phyloP scores from a whole-genome alignment of 495 filamentous ascomycete species.

The Podospora pseudopauciseta region DNA sequence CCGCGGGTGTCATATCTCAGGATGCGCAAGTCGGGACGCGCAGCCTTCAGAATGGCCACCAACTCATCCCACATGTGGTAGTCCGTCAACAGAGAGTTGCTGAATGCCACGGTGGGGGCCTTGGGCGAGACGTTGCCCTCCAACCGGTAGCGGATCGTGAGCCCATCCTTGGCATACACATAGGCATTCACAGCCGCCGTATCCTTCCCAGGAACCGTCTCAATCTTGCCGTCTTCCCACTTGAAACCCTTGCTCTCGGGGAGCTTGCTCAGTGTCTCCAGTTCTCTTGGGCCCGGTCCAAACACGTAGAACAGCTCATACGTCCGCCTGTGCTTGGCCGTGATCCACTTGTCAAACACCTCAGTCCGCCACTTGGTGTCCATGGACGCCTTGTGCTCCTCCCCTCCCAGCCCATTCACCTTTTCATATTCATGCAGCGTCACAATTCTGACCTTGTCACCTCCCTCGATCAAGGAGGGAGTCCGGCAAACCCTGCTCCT shows the following conservation, averaged over 20 bases:
- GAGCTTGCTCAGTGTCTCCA: conserved; percentile 47
- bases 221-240: conserved; percentile 51
- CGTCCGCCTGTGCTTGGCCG: conserved; percentile 50
- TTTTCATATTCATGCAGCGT: conserved; percentile 68
- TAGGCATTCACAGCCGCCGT: conserved; percentile 59
- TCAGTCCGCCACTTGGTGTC: conserved; percentile 55
- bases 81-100: conserved; percentile 70
- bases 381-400: conserved; percentile 59
- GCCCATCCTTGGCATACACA: conserved; percentile 66
- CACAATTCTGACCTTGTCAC: conserved; percentile 50
- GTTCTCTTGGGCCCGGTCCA: conserved; percentile 65
- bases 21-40: conserved; percentile 63
- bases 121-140: conserved; percentile 63
- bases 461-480: conserved; percentile 41
- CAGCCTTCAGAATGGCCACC: conserved; percentile 52
- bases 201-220: conserved; percentile 36
- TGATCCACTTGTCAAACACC: conserved; percentile 54
- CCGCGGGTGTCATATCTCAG: conserved; percentile 70
- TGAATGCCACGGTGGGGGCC: conserved; percentile 66
- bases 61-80: conserved; percentile 75
- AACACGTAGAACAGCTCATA: conserved; percentile 78
- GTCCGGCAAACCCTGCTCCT: conserved; percentile 63
- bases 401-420: conserved; percentile 59
- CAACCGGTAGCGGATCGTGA: conserved; percentile 65
- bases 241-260: conserved; percentile 41